phyloP scores from a whole-genome alignment of 192 early-diverging fungal genomes.

The Rhizoclosmatium sp. region DNA sequence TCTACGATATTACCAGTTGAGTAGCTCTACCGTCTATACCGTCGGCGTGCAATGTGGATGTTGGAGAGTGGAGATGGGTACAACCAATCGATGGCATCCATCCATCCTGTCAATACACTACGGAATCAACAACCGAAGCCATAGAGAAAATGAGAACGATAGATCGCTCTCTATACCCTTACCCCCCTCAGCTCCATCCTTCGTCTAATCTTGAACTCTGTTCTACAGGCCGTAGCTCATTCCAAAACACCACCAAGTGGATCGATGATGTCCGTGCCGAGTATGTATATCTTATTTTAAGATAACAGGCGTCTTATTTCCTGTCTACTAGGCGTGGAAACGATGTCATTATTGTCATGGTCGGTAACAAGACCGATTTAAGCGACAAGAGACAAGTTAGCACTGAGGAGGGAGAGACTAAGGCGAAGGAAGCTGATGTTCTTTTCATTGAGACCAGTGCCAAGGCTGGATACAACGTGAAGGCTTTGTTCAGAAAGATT shows the following conservation, averaged over 20 bases:
- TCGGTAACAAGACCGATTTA: constrained; percentile 99
- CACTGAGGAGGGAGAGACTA: constrained; percentile 97
- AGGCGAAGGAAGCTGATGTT: constrained; percentile 93
- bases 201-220: neutral
- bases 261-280: constrained; percentile 99
- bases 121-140: neutral
- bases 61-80: neutral
- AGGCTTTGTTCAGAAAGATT: constrained; percentile 96
- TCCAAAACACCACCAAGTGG: constrained; percentile 97
- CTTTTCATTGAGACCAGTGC: constrained; percentile 99
- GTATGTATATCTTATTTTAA: constrained; percentile 13
- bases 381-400: constrained; percentile 95
- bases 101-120: neutral
- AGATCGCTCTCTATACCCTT: too few relatives aligned
- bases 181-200: neutral
- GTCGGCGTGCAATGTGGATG: neutral
- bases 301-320: neutral
- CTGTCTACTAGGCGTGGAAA: constrained; percentile 70
- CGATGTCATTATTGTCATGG: constrained; percentile 97
- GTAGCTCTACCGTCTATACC: neutral
- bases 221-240: constrained; percentile 85
- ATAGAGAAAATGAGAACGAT: too few relatives aligned
- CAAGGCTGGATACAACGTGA: constrained; percentile 99
- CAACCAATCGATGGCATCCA: neutral
- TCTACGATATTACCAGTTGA: constrained; percentile 95